Base-by-base conservation (phyloP, 768 basidiomycete genomes). In the Lactifluus pinguis region DNA sequence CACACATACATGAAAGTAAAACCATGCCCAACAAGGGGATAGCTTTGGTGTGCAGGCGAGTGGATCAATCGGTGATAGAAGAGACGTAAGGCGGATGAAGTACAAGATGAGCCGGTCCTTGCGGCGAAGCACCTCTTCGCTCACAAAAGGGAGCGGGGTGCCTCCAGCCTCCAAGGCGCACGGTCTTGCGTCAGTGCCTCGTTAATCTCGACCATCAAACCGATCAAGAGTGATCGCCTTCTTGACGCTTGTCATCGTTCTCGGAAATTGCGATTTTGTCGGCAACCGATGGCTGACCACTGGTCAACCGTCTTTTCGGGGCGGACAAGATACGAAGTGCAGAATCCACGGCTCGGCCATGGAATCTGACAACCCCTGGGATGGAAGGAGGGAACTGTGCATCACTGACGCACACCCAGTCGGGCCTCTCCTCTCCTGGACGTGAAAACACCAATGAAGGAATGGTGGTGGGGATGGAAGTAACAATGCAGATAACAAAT, bases 1-100 rank as follows among this genome's bases (percentile, higher is more conserved):
- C 75, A 78, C 77, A 63, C 59, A 57, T 64, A 54, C 53, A 63
- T 51, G 64, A 65, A 63, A 78, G 83, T 84, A 85, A 80, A 80
- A 84, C 85, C 83, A 77, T 83, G 86, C 86, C 80, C 87, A 88
- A 68, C 72, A 89, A 88, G 86, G 81, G 25, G 86, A 84, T 87
- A 85, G 84, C 85, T 84, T 80, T 80, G 63, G 62, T 64, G 67
- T 66, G 70, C 66, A 66, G 72, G 80, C 76, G 84, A 80, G 76
- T 70, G 73, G 81, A 75, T 69, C 65, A 76, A 80, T 76, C 62
- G 62, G 70, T 79, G 82, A 61, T 25, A 71, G 69, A 60, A 60
- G 67, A 59, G 44, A 65, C 59, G 57, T 50, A 61, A 57, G 60
- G 61, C 53, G 49, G 60, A 52, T 44, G 47, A 69, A 73, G 72